These are phyloP conservation scores for Adiantum capillusveneris DNA, from an alignment of 75 land plant species.

Conservation along the genomic window DNA sequence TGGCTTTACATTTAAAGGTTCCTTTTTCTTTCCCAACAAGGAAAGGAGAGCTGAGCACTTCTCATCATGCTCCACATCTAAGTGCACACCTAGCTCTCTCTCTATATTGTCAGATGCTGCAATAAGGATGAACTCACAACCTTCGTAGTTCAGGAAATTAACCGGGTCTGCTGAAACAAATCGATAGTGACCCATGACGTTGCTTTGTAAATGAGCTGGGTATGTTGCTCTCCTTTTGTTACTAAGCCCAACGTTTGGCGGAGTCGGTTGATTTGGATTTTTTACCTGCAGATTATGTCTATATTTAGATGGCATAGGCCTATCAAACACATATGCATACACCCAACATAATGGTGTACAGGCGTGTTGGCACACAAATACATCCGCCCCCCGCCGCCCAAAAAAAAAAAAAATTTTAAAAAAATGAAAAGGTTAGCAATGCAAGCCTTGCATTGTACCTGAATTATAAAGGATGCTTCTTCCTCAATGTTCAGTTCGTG, in stretches of 20 bases:
- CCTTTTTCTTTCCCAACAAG: too few relatives aligned
- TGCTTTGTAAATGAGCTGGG: slow-evolving; percentile 66
- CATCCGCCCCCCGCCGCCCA: too few relatives aligned
- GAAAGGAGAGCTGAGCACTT: not conserved
- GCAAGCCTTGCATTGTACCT: too few relatives aligned
- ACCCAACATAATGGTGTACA: too few relatives aligned
- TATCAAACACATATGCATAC: too few relatives aligned
- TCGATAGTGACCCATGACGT: slow-evolving; percentile 33
- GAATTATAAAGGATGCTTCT: slow-evolving; percentile 63
- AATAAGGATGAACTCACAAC: slow-evolving; percentile 75
- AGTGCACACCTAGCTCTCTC: slow-evolving; percentile 63
- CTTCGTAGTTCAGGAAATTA: slow-evolving; percentile 80
- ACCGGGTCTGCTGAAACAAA: slow-evolving; percentile 74
- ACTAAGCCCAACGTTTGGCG: slow-evolving; percentile 40
- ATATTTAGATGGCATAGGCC: not conserved
- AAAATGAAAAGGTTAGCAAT: too few relatives aligned
- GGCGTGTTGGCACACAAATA: too few relatives aligned
- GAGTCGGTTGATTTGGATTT: slow-evolving; percentile 53
- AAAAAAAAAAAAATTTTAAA: too few relatives aligned
- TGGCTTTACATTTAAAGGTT: too few relatives aligned
- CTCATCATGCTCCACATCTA: slow-evolving; percentile 20
- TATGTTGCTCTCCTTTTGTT: slow-evolving; percentile 59
- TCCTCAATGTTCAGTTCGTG: slow-evolving; percentile 58
- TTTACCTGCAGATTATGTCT: slow-evolving; percentile 41
- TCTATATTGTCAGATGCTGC: slow-evolving; percentile 70